A percentile compares a stretch with the other conserved stretches of the same genome.
These are phyloP conservation scores for Butyriboletus loyo DNA, from an alignment of 768 basidiomycete species.

Conservation along the genomic window DNA sequence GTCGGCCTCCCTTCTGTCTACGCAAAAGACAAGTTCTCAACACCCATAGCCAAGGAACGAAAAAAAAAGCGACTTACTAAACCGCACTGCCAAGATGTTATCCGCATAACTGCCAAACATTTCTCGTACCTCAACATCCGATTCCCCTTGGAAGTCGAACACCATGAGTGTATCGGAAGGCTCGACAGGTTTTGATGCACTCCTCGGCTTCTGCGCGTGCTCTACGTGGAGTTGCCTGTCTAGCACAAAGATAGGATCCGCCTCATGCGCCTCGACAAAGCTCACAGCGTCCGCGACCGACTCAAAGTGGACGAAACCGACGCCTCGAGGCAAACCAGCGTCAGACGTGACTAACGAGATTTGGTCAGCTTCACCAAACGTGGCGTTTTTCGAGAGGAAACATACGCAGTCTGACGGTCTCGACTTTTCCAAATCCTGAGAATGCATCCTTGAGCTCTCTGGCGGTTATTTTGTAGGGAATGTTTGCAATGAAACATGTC, in stretches of 20 bases:
- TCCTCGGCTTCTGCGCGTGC: conserved; percentile 29
- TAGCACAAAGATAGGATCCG: conserved; percentile 48
- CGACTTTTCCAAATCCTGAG: conserved; percentile 41
- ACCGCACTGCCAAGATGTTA: conserved; percentile 29
- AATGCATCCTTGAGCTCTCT: conserved; percentile 42
- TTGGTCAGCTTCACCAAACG: background rate
- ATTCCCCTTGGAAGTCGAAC: conserved; percentile 20
- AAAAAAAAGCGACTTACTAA: conserved; percentile 16
- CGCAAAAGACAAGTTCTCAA: conserved; percentile 21
- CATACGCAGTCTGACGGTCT: conserved; percentile 41
- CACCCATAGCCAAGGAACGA: background rate
- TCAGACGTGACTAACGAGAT: conserved; percentile 17
- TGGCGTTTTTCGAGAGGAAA: conserved; percentile 3
- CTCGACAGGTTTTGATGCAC: background rate
- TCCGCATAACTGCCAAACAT: conserved; percentile 22
- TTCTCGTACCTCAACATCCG: conserved; percentile 25
- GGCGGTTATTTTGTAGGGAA: conserved; percentile 47
- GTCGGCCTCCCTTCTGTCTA: conserved; percentile 33
- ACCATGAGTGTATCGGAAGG: conserved; percentile 35
- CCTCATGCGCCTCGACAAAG: conserved; percentile 33
- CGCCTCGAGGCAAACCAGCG: conserved; percentile 42
- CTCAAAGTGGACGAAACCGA: conserved; percentile 45
- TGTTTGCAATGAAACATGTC: conserved; percentile 47
- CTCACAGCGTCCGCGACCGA: conserved; percentile 35
- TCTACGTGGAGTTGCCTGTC: conserved; percentile 45